Evolutionary conservation across 768 basidiomycete genomes (phyloP).

Genomic region (Panaeolus papilionaceus): DNA sequence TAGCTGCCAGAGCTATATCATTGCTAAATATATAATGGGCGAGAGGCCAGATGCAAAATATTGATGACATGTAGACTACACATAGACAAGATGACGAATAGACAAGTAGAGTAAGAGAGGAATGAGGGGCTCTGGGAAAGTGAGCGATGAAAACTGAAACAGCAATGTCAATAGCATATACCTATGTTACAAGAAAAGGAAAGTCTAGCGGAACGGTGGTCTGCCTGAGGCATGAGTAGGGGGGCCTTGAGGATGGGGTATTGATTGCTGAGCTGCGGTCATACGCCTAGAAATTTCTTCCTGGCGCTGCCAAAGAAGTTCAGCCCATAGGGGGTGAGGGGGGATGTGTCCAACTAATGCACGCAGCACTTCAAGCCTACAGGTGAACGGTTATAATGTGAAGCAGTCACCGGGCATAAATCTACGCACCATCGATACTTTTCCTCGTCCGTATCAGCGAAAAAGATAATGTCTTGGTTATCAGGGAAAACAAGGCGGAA

Average conservation of each 20-base stretch:
- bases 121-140: background rate
- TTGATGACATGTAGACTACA: conserved; percentile 15
- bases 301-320: conserved; percentile 87
- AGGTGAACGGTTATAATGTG: conserved; percentile 13
- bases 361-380: conserved; percentile 84
- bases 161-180: conserved; percentile 12
- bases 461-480: conserved; percentile 85
- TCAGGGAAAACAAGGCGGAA: conserved; percentile 85
- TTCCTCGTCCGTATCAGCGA: conserved; percentile 89
- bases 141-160: conserved; percentile 14
- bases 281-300: conserved; percentile 50
- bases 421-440: conserved; percentile 80
- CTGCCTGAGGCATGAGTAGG: background rate
- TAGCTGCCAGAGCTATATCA: conserved; percentile 12
- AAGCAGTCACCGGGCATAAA: conserved; percentile 5
- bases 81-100: conserved; percentile 12
- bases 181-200: conserved; percentile 19
- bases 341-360: conserved; percentile 91
- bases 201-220: conserved; percentile 11
- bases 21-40: conserved; percentile 10
- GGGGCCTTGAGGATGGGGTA: conserved; percentile 25
- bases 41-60: background rate
- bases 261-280: conserved; percentile 31
- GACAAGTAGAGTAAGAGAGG: conserved; percentile 4
- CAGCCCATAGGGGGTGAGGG: conserved; percentile 92